These are phyloP conservation scores for Pleurotus tuoliensis DNA, from an alignment of 768 basidiomycete species.

Conservation along the genomic window DNA sequence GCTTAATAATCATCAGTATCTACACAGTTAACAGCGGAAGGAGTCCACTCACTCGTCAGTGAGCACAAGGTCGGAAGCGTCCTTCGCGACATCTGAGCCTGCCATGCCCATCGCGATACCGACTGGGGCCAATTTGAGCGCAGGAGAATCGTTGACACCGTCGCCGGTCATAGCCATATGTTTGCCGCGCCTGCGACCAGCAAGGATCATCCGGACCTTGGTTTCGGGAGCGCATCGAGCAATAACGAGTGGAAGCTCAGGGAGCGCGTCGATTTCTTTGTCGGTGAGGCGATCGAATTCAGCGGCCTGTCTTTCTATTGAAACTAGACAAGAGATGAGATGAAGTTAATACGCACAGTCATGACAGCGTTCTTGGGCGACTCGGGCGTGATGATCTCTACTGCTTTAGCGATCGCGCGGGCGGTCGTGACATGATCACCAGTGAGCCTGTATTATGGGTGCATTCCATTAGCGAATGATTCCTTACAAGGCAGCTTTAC, in stretches of 20 bases:
- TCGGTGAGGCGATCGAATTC: slow-evolving; percentile 53
- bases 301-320: slow-evolving; percentile 19
- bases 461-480: background rate
- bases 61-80: slow-evolving; percentile 56
- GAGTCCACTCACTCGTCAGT: slow-evolving; percentile 80
- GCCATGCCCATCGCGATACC: slow-evolving; percentile 25
- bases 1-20: slow-evolving; percentile 12
- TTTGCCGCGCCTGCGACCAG: slow-evolving; percentile 49
- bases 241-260: slow-evolving; percentile 55
- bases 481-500: background rate
- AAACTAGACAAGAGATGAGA: background rate
- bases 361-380: slow-evolving; percentile 34
- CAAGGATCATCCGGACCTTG: slow-evolving; percentile 55
- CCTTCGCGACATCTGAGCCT: slow-evolving; percentile 28
- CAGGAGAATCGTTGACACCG: slow-evolving; percentile 59
- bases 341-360: slow-evolving; percentile 20
- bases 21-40: slow-evolving; percentile 38
- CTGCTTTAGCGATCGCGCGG: slow-evolving; percentile 44
- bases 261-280: slow-evolving; percentile 42
- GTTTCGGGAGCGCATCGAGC: slow-evolving; percentile 56
- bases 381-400: slow-evolving; percentile 42
- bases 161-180: slow-evolving; percentile 55
- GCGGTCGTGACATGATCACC: slow-evolving; percentile 53
- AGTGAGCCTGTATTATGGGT: slow-evolving; percentile 35
- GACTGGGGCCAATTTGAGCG: slow-evolving; percentile 18